Evolutionary conservation across 805 yeast genomes (phyloP).

Genomic region (Zygosaccharomyces kombuchaensis): DNA sequence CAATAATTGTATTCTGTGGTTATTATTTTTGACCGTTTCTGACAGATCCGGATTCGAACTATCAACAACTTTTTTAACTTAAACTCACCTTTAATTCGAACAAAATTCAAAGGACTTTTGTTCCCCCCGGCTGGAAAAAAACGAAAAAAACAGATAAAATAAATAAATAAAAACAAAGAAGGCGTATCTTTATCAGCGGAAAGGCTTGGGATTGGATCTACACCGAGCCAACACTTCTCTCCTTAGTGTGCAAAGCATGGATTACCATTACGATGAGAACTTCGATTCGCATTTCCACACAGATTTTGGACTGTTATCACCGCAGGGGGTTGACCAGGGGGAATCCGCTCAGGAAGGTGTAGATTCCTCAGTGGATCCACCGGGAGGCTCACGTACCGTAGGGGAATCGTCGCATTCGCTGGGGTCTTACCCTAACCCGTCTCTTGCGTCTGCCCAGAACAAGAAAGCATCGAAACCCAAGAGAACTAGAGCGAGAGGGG

Average conservation of each 20-base stretch:
- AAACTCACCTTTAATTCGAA: not conserved
- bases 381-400: not conserved
- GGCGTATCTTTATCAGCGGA: not conserved
- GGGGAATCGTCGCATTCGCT: not conserved
- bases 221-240: not conserved
- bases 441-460: not conserved
- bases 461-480: conserved; percentile 33
- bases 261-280: conserved; percentile 13
- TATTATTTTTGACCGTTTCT: not conserved
- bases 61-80: not conserved
- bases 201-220: not conserved
- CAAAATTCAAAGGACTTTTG: not conserved
- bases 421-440: not conserved
- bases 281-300: conserved; percentile 12
- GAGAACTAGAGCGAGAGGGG: conserved; percentile 75
- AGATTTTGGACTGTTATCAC: conserved; percentile 12
- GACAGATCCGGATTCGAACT: not conserved
- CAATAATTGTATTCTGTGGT: too few relatives aligned
- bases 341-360: not conserved
- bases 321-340: conserved; percentile 5
- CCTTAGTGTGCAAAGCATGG: not conserved
- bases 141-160: not conserved
- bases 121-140: too few relatives aligned
- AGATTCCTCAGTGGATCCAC: not conserved
- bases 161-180: not conserved